phyloP scores from a whole-genome alignment of 768 basidiomycete species.

The Leccinum subgranulosum region DNA sequence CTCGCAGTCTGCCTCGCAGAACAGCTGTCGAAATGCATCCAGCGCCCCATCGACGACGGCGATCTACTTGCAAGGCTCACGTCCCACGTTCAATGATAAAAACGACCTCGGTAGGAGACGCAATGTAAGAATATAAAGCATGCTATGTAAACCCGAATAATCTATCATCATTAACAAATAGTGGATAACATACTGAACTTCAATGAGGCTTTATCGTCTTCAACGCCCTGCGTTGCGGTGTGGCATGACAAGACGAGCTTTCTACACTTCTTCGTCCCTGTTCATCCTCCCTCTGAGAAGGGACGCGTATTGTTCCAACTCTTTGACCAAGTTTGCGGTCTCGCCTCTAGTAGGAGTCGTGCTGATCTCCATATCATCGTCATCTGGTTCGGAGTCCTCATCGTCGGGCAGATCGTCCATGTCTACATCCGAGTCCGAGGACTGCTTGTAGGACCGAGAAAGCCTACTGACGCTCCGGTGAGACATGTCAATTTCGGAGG shows the following conservation, averaged over 20 bases:
- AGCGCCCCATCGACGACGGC: conserved; percentile 44
- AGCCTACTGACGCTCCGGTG: background rate
- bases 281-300: conserved; percentile 57
- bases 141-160: conserved; percentile 8
- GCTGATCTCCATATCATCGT: background rate
- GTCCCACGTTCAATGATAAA: conserved; percentile 12
- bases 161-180: conserved; percentile 27
- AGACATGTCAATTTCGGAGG: conserved; percentile 8
- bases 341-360: conserved; percentile 30
- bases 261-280: conserved; percentile 28
- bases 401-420: conserved; percentile 16
- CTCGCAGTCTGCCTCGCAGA: conserved; percentile 63
- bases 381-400: conserved; percentile 2
- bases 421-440: conserved; percentile 14
- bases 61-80: conserved; percentile 41
- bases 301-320: conserved; percentile 56
- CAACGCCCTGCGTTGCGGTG: conserved; percentile 8
- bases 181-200: conserved; percentile 19
- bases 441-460: conserved; percentile 1
- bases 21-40: conserved; percentile 47
- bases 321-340: conserved; percentile 46
- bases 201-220: background rate
- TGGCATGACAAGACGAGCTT: background rate
- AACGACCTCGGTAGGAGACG: conserved; percentile 1
- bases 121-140: conserved; percentile 10